A percentile compares a stretch with the other conserved stretches of the same genome.
These are phyloP conservation scores for Umbilicaria muhlenbergii DNA, from an alignment of 495 filamentous ascomycete genomes.

Conservation along the genomic window DNA sequence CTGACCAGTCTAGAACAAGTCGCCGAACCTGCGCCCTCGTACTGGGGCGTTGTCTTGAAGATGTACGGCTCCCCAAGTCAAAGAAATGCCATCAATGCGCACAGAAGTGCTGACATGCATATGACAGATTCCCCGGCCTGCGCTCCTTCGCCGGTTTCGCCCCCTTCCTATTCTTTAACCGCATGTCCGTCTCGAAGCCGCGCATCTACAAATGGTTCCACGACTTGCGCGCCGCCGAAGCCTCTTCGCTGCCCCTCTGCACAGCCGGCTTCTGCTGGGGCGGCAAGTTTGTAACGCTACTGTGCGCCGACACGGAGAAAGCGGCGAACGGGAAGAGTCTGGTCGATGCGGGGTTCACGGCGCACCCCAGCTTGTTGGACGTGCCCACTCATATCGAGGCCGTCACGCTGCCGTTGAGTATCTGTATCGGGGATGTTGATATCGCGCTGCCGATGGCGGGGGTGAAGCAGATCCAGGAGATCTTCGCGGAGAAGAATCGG, in stretches of 20 bases:
- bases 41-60: neutral
- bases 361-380: slow-evolving; percentile 34
- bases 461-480: slow-evolving; percentile 25
- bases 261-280: slow-evolving; percentile 47
- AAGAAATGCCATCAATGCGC: no score
- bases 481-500: slow-evolving; percentile 25
- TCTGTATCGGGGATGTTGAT: slow-evolving; percentile 42
- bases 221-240: slow-evolving; percentile 27
- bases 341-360: slow-evolving; percentile 36
- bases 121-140: slow-evolving; percentile 11
- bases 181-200: slow-evolving; percentile 22
- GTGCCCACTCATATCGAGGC: slow-evolving; percentile 39
- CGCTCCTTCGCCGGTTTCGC: slow-evolving; percentile 11
- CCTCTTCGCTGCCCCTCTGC: slow-evolving; percentile 20
- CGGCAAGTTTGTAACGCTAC: slow-evolving; percentile 30
- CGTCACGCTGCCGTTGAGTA: slow-evolving; percentile 33
- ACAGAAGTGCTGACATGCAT: no score
- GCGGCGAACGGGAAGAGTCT: slow-evolving; percentile 17
- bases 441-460: slow-evolving; percentile 20
- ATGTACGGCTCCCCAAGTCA: slow-evolving; percentile 4
- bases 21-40: no score
- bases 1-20: no score
- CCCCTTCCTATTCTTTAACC: slow-evolving; percentile 22
- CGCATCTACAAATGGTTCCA: slow-evolving; percentile 31
- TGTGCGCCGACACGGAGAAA: slow-evolving; percentile 20